phyloP scores from a whole-genome alignment of 148 eudicot genomes.

The Hydrangea macrophylla region DNA sequence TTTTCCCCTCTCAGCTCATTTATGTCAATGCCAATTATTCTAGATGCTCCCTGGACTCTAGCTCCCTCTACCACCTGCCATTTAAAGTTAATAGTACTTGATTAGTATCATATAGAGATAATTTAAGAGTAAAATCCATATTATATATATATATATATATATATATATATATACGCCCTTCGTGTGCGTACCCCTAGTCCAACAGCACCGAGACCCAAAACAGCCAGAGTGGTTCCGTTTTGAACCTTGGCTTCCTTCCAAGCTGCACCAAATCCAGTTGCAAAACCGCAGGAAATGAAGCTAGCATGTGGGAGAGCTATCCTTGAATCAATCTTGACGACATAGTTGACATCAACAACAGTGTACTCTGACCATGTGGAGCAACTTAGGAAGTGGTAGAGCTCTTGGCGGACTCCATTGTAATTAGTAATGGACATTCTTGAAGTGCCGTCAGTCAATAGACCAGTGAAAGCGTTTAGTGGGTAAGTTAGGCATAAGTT shows the following conservation, averaged over 20 bases:
- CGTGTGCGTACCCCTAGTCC: slow-evolving; percentile 45
- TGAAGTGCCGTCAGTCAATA: slow-evolving; percentile 42
- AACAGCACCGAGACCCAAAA: slow-evolving; percentile 57
- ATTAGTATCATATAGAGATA: too few relatives aligned
- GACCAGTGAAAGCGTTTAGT: slow-evolving; percentile 18
- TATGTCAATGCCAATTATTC: slow-evolving; percentile 49
- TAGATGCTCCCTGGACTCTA: slow-evolving; percentile 34
- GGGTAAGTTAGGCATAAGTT: slow-evolving; percentile 34
- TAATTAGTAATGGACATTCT: slow-evolving; percentile 33
- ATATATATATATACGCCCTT: too few relatives aligned
- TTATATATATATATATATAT: background rate
- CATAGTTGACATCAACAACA: slow-evolving; percentile 29
- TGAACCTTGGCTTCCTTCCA: slow-evolving; percentile 34
- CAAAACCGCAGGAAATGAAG: slow-evolving; percentile 45
- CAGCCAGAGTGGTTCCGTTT: slow-evolving; percentile 41
- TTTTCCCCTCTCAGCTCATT: slow-evolving; percentile 24
- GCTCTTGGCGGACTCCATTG: slow-evolving; percentile 19
- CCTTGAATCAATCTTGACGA: slow-evolving; percentile 40
- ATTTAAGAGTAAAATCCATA: too few relatives aligned
- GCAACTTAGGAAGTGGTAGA: slow-evolving; percentile 35
- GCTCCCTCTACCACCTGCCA: slow-evolving; percentile 53
- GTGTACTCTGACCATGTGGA: slow-evolving; percentile 54
- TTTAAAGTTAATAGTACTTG: background rate
- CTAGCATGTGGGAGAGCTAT: slow-evolving; percentile 39
- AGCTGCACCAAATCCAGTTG: slow-evolving; percentile 49